Evolutionary conservation across 2,329 filamentous ascomycete genomes (phyloP), one percentile per base, ranked within the genome.

Genomic region (Diatrype stigma): DNA sequence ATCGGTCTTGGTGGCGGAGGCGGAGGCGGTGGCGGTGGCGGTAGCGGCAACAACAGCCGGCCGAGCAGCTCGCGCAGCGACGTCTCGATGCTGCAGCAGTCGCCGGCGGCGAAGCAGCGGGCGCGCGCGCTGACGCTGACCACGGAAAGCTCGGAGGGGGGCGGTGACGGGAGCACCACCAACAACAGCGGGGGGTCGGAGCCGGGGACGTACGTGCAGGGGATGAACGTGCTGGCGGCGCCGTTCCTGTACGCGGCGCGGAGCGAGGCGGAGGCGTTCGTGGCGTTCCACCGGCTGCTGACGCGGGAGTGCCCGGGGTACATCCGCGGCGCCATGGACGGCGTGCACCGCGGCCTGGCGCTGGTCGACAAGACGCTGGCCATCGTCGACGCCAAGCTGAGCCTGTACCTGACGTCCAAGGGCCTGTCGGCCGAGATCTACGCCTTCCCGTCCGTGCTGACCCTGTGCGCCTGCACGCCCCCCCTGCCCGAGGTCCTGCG

Each of bases 171-270:
- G n/a, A n/a, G n/a, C n/a, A n/a, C n/a, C 26, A 10, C 26, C 26
- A 30, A 30, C 26, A n/a, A n/a, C n/a, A 56, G 74, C 76, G 7
- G 79, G 79, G 75, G 73, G 2, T 72, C 74, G 30, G 86, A 90
- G 60, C 81, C 89, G 11, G 90, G 91, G 30, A 92, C 89, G 38
- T 99, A 99, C 63, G 93, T 99, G 2, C 94, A 99, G 70, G 94
- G 94, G 59, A 97, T 99, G 93, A 99, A 99, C 67, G 94, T 99
- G 38, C 81, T 99, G 16, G 93, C 92, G 10, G 94, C 94, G 1
- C 94, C 94, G 0, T 96, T 99, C 65, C 78, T 99, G 44, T 99
- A 99, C 68, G 91, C 90, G 5, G 92, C 94, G 1, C 86, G 91
- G 51, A 96, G 90, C 67, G 94, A 99, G 72, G 87, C 92, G 6